Conservation (phyloP, 495 filamentous ascomycete species). For the Zalerion maritima region DNA sequence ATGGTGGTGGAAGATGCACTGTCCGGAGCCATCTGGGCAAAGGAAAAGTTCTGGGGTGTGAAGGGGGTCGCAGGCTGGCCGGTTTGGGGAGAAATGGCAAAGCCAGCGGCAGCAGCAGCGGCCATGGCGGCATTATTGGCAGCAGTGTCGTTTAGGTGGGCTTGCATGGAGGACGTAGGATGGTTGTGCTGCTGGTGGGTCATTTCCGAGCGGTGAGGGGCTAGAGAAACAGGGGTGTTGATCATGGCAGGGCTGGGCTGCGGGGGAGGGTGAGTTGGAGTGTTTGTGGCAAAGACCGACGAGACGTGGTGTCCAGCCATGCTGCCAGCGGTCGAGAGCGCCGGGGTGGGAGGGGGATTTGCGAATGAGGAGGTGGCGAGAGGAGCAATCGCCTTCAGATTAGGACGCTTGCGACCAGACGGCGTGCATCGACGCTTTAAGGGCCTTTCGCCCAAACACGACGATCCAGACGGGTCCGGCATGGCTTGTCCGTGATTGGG, state of each 20-base stretch:
- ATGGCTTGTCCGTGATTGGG: constrained; percentile 9
- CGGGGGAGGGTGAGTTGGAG: background rate
- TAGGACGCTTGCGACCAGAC: constrained; percentile 18
- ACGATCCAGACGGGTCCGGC: constrained; percentile 16
- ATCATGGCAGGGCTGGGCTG: constrained; percentile 16
- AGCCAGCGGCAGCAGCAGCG: constrained; percentile 10
- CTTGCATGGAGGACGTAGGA: no score
- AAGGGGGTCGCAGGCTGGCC: constrained; percentile 9
- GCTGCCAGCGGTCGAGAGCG: constrained; percentile 15
- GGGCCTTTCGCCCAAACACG: no score
- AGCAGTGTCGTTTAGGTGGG: constrained; percentile 9
- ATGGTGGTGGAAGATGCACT: constrained; percentile 14
- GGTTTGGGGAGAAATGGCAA: no score
- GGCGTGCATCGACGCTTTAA: constrained; percentile 28
- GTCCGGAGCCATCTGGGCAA: constrained; percentile 4
- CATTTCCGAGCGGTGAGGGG: constrained; percentile 4
- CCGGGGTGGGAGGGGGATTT: constrained; percentile 9
- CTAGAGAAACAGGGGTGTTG: constrained; percentile 13
- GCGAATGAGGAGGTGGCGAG: constrained; percentile 5
- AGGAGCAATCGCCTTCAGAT: constrained; percentile 14
- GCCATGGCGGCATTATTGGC: constrained; percentile 5
- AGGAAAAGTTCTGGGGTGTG: constrained; percentile 5
- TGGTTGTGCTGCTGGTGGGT: constrained; percentile 3
- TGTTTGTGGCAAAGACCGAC: background rate
- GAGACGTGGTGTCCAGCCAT: constrained; percentile 1